Conservation (phyloP, 176 grass and related monocot genomes). For the Phyllostachys edulis region DNA sequence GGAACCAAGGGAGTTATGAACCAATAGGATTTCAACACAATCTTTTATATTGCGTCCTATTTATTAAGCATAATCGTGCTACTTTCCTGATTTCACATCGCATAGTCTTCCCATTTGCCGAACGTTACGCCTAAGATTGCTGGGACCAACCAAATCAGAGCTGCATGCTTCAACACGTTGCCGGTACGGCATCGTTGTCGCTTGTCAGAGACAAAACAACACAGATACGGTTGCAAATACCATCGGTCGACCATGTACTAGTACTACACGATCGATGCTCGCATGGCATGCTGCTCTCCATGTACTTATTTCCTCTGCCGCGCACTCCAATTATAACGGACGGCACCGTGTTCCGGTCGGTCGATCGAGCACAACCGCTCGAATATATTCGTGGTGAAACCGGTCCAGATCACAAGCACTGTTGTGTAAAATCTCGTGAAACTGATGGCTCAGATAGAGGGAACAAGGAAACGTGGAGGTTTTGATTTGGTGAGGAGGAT, state of each 20-base stretch:
- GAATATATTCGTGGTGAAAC: background rate
- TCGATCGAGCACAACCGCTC: background rate
- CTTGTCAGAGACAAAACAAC: background rate
- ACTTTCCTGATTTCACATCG: background rate
- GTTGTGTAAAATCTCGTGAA: background rate
- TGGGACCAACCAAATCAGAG: constrained; percentile 1
- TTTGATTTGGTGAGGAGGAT: background rate
- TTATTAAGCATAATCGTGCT: background rate
- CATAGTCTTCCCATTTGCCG: background rate
- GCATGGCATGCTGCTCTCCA: background rate
- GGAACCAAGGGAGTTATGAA: background rate
- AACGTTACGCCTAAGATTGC: constrained; percentile 19
- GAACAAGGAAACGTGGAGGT: background rate
- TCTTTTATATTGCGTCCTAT: background rate
- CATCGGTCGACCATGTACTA: background rate
- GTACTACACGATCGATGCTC: background rate
- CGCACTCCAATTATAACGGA: background rate
- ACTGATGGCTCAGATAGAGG: background rate
- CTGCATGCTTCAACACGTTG: background rate
- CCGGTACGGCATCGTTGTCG: background rate
- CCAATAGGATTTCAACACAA: no score
- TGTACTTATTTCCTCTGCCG: background rate
- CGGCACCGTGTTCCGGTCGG: no score
- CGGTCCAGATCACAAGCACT: background rate
- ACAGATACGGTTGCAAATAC: background rate